Base-by-base conservation (phyloP, 345 rosid species). In the Sonneratia alba region DNA sequence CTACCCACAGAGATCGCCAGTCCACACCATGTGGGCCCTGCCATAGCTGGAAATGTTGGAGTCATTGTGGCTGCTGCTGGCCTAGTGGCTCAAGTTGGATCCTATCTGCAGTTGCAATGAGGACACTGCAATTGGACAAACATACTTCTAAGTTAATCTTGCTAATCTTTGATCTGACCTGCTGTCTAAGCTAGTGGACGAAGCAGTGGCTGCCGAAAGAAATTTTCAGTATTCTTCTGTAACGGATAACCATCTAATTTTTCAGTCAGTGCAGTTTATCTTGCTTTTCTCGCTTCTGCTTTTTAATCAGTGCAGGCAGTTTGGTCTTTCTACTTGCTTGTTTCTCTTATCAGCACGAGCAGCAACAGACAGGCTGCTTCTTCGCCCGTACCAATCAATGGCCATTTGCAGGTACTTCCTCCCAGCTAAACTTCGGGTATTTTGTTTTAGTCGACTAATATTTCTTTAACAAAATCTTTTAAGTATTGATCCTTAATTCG, bases 81-180 rank as follows among this genome's bases (percentile, higher is more conserved):
- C 12, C 87, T 94, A 16, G 90, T 82, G 57, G 85, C 89, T 21
- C 97, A 91, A 81, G 88, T 86, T 16, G 98, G 96, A 79, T 78
- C 91, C n/a, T 91, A 94, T 74, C 97, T 88, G 88, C 96, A 87
- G 82, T 87, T 94, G 51, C 98, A 86, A 75, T 77, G 87, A 84
- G 91, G 98, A 71, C 96, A 89, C 81, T 88, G 84, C 80, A 94
- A 85, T 74, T 94, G 98, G 98, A 83, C 96, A 61, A 61, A n/a
- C 92, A 64, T 91, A 85, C 84, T 94, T 91, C 87, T 91, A 84
- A 89, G 85, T 53, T 24, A 27, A 67, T 13, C 6, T 42, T 67
- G 71, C 66, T 36, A 69, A 67, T 70, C 64, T 59, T 66, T 55
- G 70, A 70, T 69, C 87, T 79, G 77, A 83, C 85, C 82, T 8